Evolutionary conservation across 2,329 filamentous ascomycete genomes (phyloP).

Genomic region (Pestalotiopsis sp.): DNA sequence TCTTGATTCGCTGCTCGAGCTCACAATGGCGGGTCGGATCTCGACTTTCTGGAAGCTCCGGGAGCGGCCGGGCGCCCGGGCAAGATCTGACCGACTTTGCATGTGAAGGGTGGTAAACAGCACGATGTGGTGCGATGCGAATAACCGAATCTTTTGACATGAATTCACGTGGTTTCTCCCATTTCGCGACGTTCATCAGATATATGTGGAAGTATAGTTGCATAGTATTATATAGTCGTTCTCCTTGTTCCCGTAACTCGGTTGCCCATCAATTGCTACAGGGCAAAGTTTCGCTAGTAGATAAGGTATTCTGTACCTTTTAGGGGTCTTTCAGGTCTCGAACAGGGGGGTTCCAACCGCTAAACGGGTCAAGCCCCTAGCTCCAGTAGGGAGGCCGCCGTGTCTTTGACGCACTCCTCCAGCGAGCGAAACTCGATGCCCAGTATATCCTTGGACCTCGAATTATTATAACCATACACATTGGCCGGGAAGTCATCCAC

Average conservation of each 20-base stretch:
- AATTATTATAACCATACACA: constrained; percentile 6
- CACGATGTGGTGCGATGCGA: too few relatives aligned
- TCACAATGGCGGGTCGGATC: neutral
- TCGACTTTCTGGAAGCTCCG: neutral
- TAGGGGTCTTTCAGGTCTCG: neutral
- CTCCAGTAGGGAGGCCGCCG: neutral
- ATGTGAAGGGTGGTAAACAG: too few relatives aligned
- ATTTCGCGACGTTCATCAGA: too few relatives aligned
- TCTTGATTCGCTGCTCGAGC: neutral
- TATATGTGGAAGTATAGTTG: too few relatives aligned
- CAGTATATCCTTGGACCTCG: neutral
- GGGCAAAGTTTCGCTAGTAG: neutral
- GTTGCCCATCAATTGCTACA: neutral
- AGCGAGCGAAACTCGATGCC: neutral
- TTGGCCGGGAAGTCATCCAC: neutral
- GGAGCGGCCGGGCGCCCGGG: too few relatives aligned
- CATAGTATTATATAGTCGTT: neutral
- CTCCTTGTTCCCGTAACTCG: neutral
- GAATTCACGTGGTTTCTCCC: too few relatives aligned
- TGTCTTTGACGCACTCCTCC: constrained; percentile 6
- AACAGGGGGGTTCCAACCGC: neutral
- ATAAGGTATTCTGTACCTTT: neutral
- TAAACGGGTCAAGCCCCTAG: neutral
- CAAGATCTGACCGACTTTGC: too few relatives aligned
- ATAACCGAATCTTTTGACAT: too few relatives aligned